Percentiles rank a stretch among this genome's conserved stretches.
phyloP scores from a whole-genome alignment of 306 rosid genomes.

The Quercus variabilis region DNA sequence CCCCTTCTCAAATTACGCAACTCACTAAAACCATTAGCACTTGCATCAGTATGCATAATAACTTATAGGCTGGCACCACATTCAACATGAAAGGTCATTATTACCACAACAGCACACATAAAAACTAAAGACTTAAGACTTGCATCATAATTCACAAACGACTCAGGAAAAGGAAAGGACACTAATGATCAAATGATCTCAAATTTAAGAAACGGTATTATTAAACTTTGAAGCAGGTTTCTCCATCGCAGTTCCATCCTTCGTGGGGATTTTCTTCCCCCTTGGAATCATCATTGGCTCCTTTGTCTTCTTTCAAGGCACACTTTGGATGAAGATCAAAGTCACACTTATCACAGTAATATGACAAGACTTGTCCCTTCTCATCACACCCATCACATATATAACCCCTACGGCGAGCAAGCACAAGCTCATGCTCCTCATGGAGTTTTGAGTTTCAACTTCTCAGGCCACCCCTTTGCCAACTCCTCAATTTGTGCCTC shows the following conservation, averaged over 20 bases:
- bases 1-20: too few species aligned
- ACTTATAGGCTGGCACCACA: background rate
- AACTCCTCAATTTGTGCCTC: conserved; percentile 42
- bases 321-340: conserved; percentile 68
- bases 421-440: conserved; percentile 49
- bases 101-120: background rate
- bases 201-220: background rate
- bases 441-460: conserved; percentile 38
- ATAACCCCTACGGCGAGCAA: conserved; percentile 25
- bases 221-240: conserved; percentile 47
- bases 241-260: conserved; percentile 61
- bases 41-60: too few species aligned
- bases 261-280: conserved; percentile 28
- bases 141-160: background rate
- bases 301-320: conserved; percentile 39
- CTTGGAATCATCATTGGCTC: conserved; percentile 22
- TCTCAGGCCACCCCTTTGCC: conserved; percentile 70
- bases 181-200: background rate
- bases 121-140: background rate
- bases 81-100: background rate
- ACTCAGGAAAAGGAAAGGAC: background rate
- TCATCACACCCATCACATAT: conserved; percentile 38
- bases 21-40: too few species aligned
- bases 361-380: conserved; percentile 50
- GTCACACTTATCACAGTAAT: conserved; percentile 53